Evolutionary conservation across 2,329 filamentous ascomycete genomes (phyloP).

Genomic region (Sporothrix curviconia): DNA sequence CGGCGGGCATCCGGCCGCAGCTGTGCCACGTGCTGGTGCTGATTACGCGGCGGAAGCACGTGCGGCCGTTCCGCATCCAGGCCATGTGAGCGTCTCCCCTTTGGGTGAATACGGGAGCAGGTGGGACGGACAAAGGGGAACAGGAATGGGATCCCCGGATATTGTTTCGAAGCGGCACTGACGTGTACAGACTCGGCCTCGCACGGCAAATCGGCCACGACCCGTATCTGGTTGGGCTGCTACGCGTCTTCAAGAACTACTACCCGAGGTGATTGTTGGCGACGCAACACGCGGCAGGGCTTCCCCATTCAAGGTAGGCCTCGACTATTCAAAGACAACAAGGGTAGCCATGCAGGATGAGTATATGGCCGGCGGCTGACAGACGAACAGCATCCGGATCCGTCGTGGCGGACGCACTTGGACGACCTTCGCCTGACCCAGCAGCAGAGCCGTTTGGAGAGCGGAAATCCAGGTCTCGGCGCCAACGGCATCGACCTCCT

Average conservation of each 20-base stretch:
- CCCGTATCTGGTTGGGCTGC: constrained; percentile 63
- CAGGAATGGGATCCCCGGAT: not conserved
- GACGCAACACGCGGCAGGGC: constrained; percentile 56
- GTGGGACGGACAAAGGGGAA: not conserved
- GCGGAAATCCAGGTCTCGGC: constrained; percentile 24
- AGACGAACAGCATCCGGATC: constrained; percentile 61
- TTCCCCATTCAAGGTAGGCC: constrained; percentile 51
- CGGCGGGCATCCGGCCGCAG: constrained; percentile 60
- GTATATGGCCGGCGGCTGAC: not conserved
- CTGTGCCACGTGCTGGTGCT: constrained; percentile 73
- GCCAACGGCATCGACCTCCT: not conserved
- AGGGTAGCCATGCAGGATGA: not conserved
- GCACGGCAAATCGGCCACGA: constrained; percentile 63
- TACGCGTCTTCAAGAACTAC: constrained; percentile 84
- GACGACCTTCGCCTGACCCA: constrained; percentile 58
- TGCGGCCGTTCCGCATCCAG: constrained; percentile 78
- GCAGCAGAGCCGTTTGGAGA: constrained; percentile 40
- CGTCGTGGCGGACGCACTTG: constrained; percentile 64
- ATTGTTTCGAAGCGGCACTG: not conserved
- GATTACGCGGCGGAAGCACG: constrained; percentile 74
- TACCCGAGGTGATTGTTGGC: constrained; percentile 83
- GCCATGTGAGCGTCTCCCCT: constrained; percentile 49
- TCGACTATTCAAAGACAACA: not conserved
- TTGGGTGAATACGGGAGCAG: too few species aligned
- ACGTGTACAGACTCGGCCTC: constrained; percentile 43